phyloP scores from a whole-genome alignment of 257 asterid species.

The Handroanthus guayacan region DNA sequence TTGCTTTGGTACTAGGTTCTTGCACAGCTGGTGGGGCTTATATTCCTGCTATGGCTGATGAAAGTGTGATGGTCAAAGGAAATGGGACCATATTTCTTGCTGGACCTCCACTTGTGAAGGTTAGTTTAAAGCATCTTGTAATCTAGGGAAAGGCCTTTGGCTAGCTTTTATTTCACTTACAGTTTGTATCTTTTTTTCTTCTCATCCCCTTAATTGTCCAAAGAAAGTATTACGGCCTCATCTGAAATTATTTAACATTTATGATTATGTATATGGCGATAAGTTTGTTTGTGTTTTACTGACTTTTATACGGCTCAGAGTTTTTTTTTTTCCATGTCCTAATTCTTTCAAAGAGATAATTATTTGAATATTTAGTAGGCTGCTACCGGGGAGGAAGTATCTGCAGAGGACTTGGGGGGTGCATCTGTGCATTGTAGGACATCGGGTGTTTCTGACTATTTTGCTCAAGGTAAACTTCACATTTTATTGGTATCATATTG shows the following conservation, averaged over 20 bases:
- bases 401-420: slow-evolving; percentile 98
- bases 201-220: neutral
- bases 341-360: slow-evolving; percentile 31
- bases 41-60: slow-evolving; percentile 99
- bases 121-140: slow-evolving; percentile 40
- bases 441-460: slow-evolving; percentile 97
- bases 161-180: neutral
- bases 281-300: slow-evolving; percentile 23
- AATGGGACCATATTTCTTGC: slow-evolving; percentile 98
- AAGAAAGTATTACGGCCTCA: neutral
- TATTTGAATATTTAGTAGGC: slow-evolving; percentile 67
- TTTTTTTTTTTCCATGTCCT: slow-evolving; percentile 15
- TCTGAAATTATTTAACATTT: slow-evolving; percentile 18
- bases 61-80: slow-evolving; percentile 98
- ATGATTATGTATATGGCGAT: slow-evolving; percentile 3
- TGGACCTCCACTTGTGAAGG: slow-evolving; percentile 99
- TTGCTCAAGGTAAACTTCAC: slow-evolving; percentile 78
- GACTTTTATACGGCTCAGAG: neutral
- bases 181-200: neutral
- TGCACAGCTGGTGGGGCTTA: slow-evolving; percentile 99
- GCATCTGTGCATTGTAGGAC: slow-evolving; percentile 94
- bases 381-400: slow-evolving; percentile 97
- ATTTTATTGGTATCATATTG: slow-evolving; percentile 3
- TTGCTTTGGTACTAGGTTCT: slow-evolving; percentile 93
- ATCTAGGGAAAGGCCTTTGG: neutral